A percentile compares a stretch with the other conserved stretches of the same genome.
Evolutionary conservation across 805 yeast species (phyloP).

Genomic region (Teunomyces kruisii): DNA sequence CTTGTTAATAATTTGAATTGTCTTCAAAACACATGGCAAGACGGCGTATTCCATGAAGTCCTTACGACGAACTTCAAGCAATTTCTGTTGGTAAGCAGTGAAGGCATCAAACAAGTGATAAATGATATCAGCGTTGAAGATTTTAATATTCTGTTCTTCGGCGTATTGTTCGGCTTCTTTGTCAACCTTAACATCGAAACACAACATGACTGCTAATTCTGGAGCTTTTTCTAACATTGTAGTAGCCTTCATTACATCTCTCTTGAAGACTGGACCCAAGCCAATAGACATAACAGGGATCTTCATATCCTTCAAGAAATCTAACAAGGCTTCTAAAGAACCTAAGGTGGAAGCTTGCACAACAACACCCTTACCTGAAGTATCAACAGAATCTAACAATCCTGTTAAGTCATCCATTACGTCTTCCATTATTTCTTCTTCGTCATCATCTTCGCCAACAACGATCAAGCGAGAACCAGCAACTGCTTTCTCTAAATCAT

Average conservation of each 20-base stretch:
- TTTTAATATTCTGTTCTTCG: slow-evolving; percentile 83
- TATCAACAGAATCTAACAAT: slow-evolving; percentile 89
- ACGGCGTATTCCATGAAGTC: slow-evolving; percentile 86
- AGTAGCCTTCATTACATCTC: slow-evolving; percentile 97
- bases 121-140: slow-evolving; percentile 94
- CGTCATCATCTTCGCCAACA: slow-evolving; percentile 96
- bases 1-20: slow-evolving; percentile 94
- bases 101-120: slow-evolving; percentile 95
- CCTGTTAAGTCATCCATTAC: slow-evolving; percentile 99
- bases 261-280: slow-evolving; percentile 95
- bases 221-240: slow-evolving; percentile 97
- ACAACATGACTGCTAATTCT: slow-evolving; percentile 94
- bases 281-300: slow-evolving; percentile 99
- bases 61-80: slow-evolving; percentile 86
- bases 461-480: slow-evolving; percentile 96
- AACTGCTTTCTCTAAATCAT: slow-evolving; percentile 96
- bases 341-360: slow-evolving; percentile 99
- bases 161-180: slow-evolving; percentile 99
- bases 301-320: slow-evolving; percentile 97
- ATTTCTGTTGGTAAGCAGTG: slow-evolving; percentile 84
- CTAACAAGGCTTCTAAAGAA: slow-evolving; percentile 93
- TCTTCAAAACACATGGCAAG: slow-evolving; percentile 93
- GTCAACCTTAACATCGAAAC: slow-evolving; percentile 96
- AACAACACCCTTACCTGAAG: slow-evolving; percentile 93
- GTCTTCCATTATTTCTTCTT: slow-evolving; percentile 95